These are phyloP conservation scores for Trametes maxima DNA, from an alignment of 768 basidiomycete species.

Conservation along the genomic window DNA sequence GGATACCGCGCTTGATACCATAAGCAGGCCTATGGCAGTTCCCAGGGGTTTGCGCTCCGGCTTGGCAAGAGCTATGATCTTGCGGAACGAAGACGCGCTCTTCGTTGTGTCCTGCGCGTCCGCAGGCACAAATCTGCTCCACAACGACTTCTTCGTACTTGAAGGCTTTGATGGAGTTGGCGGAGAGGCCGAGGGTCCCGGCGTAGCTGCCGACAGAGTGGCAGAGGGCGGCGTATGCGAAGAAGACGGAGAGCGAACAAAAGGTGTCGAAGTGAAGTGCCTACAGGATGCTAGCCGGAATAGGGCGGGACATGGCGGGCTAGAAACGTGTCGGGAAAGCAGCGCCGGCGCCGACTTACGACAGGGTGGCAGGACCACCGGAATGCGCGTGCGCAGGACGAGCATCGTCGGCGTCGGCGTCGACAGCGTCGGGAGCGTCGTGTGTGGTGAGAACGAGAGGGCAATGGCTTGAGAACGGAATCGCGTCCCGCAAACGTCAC, in stretches of 20 bases:
- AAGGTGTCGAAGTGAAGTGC: neutral
- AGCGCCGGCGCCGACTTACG: neutral
- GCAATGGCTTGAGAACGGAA: neutral
- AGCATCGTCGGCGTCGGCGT: constrained; percentile 17
- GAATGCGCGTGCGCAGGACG: constrained; percentile 14
- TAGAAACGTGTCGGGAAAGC: constrained; percentile 20
- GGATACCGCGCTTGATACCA: constrained; percentile 88
- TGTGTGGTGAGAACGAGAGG: constrained; percentile 13
- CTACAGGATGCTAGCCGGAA: neutral
- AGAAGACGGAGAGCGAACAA: neutral
- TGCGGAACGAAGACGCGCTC: constrained; percentile 65
- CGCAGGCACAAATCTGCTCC: constrained; percentile 20
- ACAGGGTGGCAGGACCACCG: neutral
- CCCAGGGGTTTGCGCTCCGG: constrained; percentile 80
- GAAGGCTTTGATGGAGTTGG: neutral
- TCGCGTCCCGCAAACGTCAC: constrained; percentile 1
- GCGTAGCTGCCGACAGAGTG: neutral
- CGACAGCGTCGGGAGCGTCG: neutral
- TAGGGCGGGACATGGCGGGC: constrained; percentile 3
- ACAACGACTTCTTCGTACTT: constrained; percentile 18
- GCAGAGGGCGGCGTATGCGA: neutral
- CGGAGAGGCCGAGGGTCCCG: neutral
- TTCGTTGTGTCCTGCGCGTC: constrained; percentile 27
- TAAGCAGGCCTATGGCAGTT: constrained; percentile 75
- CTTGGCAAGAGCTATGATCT: constrained; percentile 76